A percentile compares a stretch with the other conserved stretches of the same genome.
phyloP scores from a whole-genome alignment of 352 stramenopile genomes.

The Phytophthora idaei region DNA sequence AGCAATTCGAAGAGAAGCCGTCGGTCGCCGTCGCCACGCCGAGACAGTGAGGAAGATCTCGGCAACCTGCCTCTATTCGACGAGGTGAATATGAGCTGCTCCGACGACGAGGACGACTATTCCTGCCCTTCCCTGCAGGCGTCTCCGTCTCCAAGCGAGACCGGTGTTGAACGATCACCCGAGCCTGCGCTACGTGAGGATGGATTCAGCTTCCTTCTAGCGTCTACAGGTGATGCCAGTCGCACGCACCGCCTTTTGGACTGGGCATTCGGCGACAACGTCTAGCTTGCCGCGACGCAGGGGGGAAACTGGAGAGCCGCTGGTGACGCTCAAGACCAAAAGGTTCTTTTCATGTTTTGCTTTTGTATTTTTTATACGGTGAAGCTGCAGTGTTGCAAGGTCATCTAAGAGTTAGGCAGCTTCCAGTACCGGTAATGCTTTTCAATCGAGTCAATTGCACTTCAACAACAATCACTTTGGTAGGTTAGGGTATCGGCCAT shows the following conservation, averaged over 20 bases:
- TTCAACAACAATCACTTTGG: conserved; percentile 6
- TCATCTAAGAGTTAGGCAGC: neutral
- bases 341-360: neutral
- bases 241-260: conserved; percentile 2
- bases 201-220: neutral
- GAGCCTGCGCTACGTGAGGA: neutral
- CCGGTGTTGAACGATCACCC: neutral
- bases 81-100: conserved; percentile 11
- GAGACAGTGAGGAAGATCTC: neutral
- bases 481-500: neutral
- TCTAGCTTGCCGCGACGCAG: neutral
- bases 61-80: neutral
- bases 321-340: neutral
- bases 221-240: neutral
- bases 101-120: neutral
- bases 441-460: neutral
- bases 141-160: neutral
- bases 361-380: neutral
- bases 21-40: neutral
- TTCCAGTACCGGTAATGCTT: neutral
- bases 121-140: neutral
- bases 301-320: too few relatives aligned
- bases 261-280: conserved; percentile 1
- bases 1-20: neutral
- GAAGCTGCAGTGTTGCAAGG: too few relatives aligned